Conservation (phyloP, 2,329 filamentous ascomycete genomes). For the Aspergillus flavus region DNA sequence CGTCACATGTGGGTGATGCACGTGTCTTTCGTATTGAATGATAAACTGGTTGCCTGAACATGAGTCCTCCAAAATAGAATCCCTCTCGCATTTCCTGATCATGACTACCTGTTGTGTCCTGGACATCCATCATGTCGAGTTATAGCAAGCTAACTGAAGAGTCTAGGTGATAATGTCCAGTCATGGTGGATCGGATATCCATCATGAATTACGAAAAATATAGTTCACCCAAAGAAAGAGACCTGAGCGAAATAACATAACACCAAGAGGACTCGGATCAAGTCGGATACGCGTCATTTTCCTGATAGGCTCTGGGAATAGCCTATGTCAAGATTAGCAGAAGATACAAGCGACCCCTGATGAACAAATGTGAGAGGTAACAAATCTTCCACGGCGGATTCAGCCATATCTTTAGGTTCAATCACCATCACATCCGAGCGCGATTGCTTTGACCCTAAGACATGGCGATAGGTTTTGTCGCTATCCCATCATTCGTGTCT, state of each 20-base stretch:
- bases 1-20: background rate
- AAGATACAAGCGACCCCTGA: background rate
- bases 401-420: background rate
- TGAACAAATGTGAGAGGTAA: background rate
- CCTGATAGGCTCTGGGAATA: background rate
- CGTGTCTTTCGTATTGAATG: background rate
- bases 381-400: background rate
- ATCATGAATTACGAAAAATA: background rate
- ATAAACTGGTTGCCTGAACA: background rate
- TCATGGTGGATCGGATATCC: too few relatives aligned
- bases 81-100: too few relatives aligned
- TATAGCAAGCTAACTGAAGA: background rate
- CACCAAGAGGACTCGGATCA: background rate
- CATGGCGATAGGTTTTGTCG: background rate
- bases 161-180: background rate
- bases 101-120: too few relatives aligned
- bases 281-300: background rate
- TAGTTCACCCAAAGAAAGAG: conserved; percentile 36
- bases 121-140: background rate
- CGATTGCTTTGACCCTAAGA: background rate
- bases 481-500: too few relatives aligned
- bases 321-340: background rate
- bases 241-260: background rate
- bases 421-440: background rate
- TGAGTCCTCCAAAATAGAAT: too few relatives aligned